Base-by-base conservation (phyloP, 2,329 filamentous ascomycete species). In the Diaporthe eres region DNA sequence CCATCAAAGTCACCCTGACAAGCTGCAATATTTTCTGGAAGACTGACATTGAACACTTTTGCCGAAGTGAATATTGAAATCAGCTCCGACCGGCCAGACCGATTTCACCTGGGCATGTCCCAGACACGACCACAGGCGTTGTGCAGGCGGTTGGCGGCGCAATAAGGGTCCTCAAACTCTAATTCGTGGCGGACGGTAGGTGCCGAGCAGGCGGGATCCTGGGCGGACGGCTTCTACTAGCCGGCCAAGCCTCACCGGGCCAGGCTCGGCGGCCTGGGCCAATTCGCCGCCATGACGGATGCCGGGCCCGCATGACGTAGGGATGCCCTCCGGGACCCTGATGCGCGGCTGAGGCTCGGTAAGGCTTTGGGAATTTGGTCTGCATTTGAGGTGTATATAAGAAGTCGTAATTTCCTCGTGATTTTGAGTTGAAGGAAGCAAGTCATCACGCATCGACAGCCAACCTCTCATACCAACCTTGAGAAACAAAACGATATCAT, bases 201-300 rank as follows among this genome's bases (percentile, higher is more conserved):
- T 67, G 44, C 63, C 63, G 42, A 51, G 63, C 44, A 67, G 61
- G 44, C 44, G 42, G 61, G 61, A 28, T 47, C 39, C 39, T 65
- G 60, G 60, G 39, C 39, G 34, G 58, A 61, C 34, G 37, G 58
- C 13, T 22, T 25, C 9, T 2, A 22, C 25, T 47, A 13, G 60
- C 60, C 63, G 44, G 63, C 63, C 63, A 68, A 68, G 44, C 63
- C 63, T 53, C 63, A n/a, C 31, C 44, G 58, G 44, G 44, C 63
- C 28, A 47, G 61, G 42, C 63, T 67, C 63, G 63, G 63, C 39
- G 42, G 15, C 42, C 25, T 47, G 61, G 42, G 42, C 61, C 47
- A 34, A 51, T n/a, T 67, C 44, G 63, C 44, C 44, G 61, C 44
- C 44, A 68, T 68, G 63, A 68, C 63, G 63, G 63, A 12, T 51